Base-by-base conservation (phyloP, 345 rosid genomes). In the Trapa bicornis region DNA sequence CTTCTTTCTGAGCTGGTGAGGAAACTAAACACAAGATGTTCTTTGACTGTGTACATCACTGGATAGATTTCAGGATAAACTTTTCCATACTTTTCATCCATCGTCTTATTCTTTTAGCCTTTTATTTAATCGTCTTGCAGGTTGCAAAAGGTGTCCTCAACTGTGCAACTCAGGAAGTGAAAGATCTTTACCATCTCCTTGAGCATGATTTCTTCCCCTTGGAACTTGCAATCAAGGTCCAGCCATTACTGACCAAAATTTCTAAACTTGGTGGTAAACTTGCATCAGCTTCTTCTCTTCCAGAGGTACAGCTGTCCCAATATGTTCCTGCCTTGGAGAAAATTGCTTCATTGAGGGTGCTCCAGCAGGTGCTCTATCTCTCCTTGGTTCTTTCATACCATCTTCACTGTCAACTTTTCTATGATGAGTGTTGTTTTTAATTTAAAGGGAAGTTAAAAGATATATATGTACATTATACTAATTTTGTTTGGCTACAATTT, bases 131-230 rank as follows among this genome's bases (percentile, higher is more conserved):
- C 1, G 17, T 29, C 29, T 17, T 47, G 37, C 39, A 95, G 99
- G 94, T 86, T 15, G 78, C 89, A 33, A 91, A 86, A 76, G 99
- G 99, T 68, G 97, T 91, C 32, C 72, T 91, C 73, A 88, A 91
- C 76, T 95, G 96, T 85, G 98, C 86, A 3, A 85, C 83, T 29
- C 99, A 85, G 78, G 99, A 95, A 77, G 98, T 89, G 38, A 95
- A 95, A 75, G 99, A 95, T 75, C 89, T 95, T 50, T 91, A 85
- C 78, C 82, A 88, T 83, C 81, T 91, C 68, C 73, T 95, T 70
- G 99, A 95, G 83, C 88, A 89, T 65, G 98, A 91, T 56, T 89
- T 88, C 78, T 83, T 84, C 54, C 96, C 97, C 8, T 76, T 91
- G 35, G 98, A 91, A 80, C 90, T 89, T 70, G 92, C 93, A 9